Base-by-base conservation (phyloP, 1,284 basidiomycete species). In the Pascua sp. region DNA sequence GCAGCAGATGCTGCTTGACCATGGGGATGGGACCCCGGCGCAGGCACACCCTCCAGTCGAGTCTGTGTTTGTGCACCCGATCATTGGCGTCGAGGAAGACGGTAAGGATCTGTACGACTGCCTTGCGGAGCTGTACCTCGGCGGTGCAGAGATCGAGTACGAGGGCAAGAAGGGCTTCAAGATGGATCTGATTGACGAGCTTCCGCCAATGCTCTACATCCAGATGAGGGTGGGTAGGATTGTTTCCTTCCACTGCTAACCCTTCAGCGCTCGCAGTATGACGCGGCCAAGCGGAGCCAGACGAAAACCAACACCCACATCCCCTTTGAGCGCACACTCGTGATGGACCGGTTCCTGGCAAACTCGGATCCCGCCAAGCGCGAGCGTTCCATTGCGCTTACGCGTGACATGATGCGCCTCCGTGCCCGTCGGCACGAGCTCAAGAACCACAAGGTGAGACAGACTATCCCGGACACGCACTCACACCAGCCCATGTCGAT, bases 241-340 rank as follows among this genome's bases (percentile, higher is more conserved):
- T 13, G 11, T 5, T 1, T 18, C 2, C 4, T 8, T 43, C 2
- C 1, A 40, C 4, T 32, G 18, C 56, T 58, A 40, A 64, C 42
- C 18, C 24, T 13, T 13, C 66, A 98, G 89, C 84, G 95, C 59
- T 96, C 94, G 1, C 95, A 98, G 84, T 99, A 95, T 79, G 94
- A 99, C 73, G 84, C 61, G 11, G 55, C 60, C 2, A 69, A 67
- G 11, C 60, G 62, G 56, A 86, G 92, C 62, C 87, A 93, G 15
- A 94, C 89, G 80, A 99, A 99, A 77, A 93, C 90, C 11, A 95
- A 98, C 71, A 92, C 91, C 1, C 95, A 94, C 70, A 86, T 99
- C 63, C 89, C 88, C 66, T 95, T 96, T 70, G 86, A 82, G 7
- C 89, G 95, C 73, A 88, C 85, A 11, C 81, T 99, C 8, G 87